Percentiles rank a stretch among this genome's conserved stretches.
These are phyloP conservation scores for Colletotrichum chlorophyti DNA, from an alignment of 2,329 filamentous ascomycete species.

Conservation along the genomic window DNA sequence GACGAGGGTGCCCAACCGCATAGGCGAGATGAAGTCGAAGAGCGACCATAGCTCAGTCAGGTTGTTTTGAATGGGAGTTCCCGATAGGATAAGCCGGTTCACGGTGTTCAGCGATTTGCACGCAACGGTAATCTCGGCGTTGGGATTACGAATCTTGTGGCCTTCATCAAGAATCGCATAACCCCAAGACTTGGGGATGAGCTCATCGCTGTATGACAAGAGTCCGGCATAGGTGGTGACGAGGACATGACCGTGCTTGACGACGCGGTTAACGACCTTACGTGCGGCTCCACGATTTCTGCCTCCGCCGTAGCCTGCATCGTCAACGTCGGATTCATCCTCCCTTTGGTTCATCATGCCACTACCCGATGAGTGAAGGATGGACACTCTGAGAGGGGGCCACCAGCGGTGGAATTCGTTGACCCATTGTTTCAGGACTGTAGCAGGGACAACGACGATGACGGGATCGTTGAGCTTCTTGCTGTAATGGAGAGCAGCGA, in stretches of 20 bases:
- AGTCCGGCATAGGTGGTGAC: constrained; percentile 96
- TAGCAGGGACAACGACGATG: constrained; percentile 92
- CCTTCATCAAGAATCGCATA: constrained; percentile 96
- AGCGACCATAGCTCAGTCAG: constrained; percentile 94
- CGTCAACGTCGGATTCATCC: constrained; percentile 57
- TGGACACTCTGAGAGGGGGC: constrained; percentile 96
- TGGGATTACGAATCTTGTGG: constrained; percentile 97
- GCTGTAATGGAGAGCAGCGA: constrained; percentile 92
- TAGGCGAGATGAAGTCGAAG: constrained; percentile 97
- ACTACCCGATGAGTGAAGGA: constrained; percentile 92
- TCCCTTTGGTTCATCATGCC: constrained; percentile 90
- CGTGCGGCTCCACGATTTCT: constrained; percentile 68
- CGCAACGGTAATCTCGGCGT: constrained; percentile 91
- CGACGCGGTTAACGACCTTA: constrained; percentile 82
- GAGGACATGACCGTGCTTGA: constrained; percentile 86
- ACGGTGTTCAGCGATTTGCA: constrained; percentile 93
- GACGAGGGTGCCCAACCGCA: constrained; percentile 90
- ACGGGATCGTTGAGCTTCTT: constrained; percentile 83
- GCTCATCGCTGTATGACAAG: constrained; percentile 85
- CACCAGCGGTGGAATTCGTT: constrained; percentile 99
- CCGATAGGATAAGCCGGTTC: constrained; percentile 91
- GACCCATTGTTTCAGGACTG: constrained; percentile 96
- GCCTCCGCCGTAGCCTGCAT: constrained; percentile 42
- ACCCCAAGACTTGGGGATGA: constrained; percentile 87
- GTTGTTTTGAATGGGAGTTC: constrained; percentile 98